phyloP scores from a whole-genome alignment of 768 basidiomycete species.

The Lactifluus subvellereus region DNA sequence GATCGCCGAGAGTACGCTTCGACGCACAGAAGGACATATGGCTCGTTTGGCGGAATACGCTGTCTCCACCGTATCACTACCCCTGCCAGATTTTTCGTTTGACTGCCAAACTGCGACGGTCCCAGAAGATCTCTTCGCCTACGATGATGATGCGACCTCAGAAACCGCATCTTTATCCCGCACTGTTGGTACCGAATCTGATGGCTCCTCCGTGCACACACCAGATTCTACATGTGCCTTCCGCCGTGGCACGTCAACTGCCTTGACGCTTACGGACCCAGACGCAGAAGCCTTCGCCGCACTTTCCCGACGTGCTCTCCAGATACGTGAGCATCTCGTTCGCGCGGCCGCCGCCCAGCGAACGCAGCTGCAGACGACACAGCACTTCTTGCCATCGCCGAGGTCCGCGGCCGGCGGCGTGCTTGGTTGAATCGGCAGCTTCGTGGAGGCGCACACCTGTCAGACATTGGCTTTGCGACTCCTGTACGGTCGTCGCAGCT shows the following conservation, averaged over 20 bases:
- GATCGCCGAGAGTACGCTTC: constrained; percentile 50
- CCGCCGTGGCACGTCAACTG: constrained; percentile 27
- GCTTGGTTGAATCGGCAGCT: constrained; percentile 60
- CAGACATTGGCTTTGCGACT: constrained; percentile 43
- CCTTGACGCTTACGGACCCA: constrained; percentile 11
- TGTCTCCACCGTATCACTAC: constrained; percentile 12
- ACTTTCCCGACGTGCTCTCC: constrained; percentile 27
- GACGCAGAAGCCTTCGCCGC: constrained; percentile 30
- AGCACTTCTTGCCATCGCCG: constrained; percentile 37
- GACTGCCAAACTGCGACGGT: constrained; percentile 9
- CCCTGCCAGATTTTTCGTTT: constrained; percentile 15
- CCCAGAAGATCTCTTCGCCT: constrained; percentile 30
- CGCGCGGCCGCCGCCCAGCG: constrained; percentile 38
- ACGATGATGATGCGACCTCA: constrained; percentile 31
- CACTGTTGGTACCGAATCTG: constrained; percentile 35
- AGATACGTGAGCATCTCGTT: constrained; percentile 33
- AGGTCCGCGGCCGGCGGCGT: constrained; percentile 52
- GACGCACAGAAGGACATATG: constrained; percentile 38
- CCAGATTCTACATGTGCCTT: constrained; percentile 30
- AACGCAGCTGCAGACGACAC: constrained; percentile 37
- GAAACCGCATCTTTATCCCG: constrained; percentile 19
- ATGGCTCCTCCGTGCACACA: constrained; percentile 46
- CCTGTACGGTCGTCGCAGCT: constrained; percentile 51
- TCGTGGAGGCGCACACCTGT: constrained; percentile 32
- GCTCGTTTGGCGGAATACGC: constrained; percentile 24